Base-by-base conservation (phyloP, 805 yeast genomes). In the Henningerozyma blattae region DNA sequence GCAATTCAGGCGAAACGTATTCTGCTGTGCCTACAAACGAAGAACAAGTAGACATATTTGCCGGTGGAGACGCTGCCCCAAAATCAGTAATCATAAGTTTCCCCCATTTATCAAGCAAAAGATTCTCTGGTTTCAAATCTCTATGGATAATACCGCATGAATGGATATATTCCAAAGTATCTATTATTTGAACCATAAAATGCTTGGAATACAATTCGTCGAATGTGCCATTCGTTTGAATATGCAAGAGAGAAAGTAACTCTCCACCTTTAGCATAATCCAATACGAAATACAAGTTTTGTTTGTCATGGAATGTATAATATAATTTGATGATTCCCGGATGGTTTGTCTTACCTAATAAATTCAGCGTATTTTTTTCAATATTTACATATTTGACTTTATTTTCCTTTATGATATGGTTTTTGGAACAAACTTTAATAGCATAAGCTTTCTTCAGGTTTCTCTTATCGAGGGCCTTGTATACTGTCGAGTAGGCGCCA, bases 11-110 rank as follows among this genome's bases (percentile, higher is more conserved):
- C 0, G 94, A 78, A 3, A 91, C 95, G 50, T 87, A 87, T 52
- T 87, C 96, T 0, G 97, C 97, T 1, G 98, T 89, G 0, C 98
- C 98, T 3, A 89, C 97, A 62, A 89, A 91, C 0, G 96, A 86
- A 5, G 83, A 81, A 12, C 45, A 35, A 4, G 26, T 17, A 29
- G 16, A 15, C 10, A 16, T 32, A 28, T 32, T 30, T 10, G 64
- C 59, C 19, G 50, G 34, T 20, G 70, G 72, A 13, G 83, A 59
- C 1, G 97, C 98, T n/a, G 97, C 94, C 9, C 98, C 98, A 57
- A 91, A 91, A 59, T 91, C 98, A 2, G 97, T 91, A 36, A 91
- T 77, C 70, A 87, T 85, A 39, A 91, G 61, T 47, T 83, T 77
- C 72, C 87, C 84, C 36, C 84, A 91, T 40, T 75, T 75, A 49